Evolutionary conservation across 495 filamentous ascomycete genomes (phyloP), one percentile per base, ranked within the genome.

Genomic region (Trichoderma asperelloides): DNA sequence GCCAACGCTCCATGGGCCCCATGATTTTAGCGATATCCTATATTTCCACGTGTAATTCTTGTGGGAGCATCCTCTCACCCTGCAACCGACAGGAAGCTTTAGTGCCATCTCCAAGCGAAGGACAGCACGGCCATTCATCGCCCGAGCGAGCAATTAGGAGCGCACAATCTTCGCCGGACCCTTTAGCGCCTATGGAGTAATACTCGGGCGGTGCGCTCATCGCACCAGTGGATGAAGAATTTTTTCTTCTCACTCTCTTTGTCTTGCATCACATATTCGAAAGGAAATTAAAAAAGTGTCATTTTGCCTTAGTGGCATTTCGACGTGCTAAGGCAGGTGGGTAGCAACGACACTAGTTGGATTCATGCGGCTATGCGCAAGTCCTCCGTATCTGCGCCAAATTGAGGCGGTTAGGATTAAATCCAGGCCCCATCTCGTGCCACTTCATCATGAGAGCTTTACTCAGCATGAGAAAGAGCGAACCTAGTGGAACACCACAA

Each of bases 401-500:
- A 60, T 28, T 30, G 55, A 60, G 55, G 55, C 12, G 55, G 27
- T 16, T 16, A 27, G 23, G 30, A 13, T 7, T 28, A 25, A 55
- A 11, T 27, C 27, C 6, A n/a, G 55, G 55, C 12, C 55, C 27
- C 55, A 60, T 51, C 55, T 60, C 55, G 55, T 30, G 55, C 55
- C 55, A 60, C 55, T 51, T 51, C 47, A 60, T 30, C 25, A 60
- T 60, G 55, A 60, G 25, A 60, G 55, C 7, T 30, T 60, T 60
- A 25, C 23, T 30, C 15, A 60, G 55, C 55, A 60, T 28, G 55
- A 60, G 55, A 60, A 30, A 28, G 15, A 9, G 25, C 15, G 27
- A 28, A 30, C 55, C 55, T 27, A 28, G 55, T 60, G 55, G 55
- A 60, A 60, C 55, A 60, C 25, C 55, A 60, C 27, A 60, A 60